These are phyloP conservation scores for Aristolochia contorta DNA, from an alignment of 164 flowering plant genomes.

Conservation along the genomic window DNA sequence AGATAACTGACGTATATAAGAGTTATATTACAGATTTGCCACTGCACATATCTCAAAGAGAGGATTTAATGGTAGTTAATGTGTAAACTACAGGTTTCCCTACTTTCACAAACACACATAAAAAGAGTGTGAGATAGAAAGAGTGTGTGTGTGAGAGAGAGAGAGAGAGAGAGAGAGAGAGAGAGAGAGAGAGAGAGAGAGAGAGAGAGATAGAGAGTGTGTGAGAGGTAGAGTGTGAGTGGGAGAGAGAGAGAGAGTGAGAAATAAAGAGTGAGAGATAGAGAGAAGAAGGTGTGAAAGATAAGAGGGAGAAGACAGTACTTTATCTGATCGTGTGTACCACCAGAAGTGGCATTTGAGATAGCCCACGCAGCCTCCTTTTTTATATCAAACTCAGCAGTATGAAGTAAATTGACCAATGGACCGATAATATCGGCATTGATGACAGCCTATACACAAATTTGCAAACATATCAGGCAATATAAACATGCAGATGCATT, in stretches of 20 bases:
- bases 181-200: neutral
- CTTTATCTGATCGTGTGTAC: slow-evolving; percentile 75
- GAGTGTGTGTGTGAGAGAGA: too few species aligned
- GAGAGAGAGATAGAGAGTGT: neutral
- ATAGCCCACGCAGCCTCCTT: slow-evolving; percentile 91
- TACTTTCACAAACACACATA: too few species aligned
- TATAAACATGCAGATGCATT: too few species aligned
- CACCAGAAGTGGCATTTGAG: slow-evolving; percentile 82
- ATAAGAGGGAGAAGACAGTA: slow-evolving; percentile 9
- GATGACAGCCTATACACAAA: slow-evolving; percentile 51
- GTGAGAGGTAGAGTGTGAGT: too few species aligned
- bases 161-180: neutral
- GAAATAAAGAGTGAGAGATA: neutral
- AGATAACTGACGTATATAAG: too few species aligned
- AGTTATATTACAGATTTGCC: too few species aligned
- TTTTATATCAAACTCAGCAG: slow-evolving; percentile 77
- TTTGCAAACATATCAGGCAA: too few species aligned
- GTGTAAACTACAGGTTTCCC: too few species aligned
- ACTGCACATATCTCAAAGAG: too few species aligned
- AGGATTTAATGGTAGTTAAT: too few species aligned
- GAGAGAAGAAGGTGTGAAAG: neutral
- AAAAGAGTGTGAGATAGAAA: too few species aligned
- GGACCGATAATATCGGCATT: slow-evolving; percentile 68
- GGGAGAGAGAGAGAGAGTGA: neutral
- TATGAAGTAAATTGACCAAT: slow-evolving; percentile 66